A percentile compares a stretch with the other conserved stretches of the same genome.
These are phyloP conservation scores for Xylaria sp. DNA, from an alignment of 2,329 filamentous ascomycete species.

Conservation along the genomic window DNA sequence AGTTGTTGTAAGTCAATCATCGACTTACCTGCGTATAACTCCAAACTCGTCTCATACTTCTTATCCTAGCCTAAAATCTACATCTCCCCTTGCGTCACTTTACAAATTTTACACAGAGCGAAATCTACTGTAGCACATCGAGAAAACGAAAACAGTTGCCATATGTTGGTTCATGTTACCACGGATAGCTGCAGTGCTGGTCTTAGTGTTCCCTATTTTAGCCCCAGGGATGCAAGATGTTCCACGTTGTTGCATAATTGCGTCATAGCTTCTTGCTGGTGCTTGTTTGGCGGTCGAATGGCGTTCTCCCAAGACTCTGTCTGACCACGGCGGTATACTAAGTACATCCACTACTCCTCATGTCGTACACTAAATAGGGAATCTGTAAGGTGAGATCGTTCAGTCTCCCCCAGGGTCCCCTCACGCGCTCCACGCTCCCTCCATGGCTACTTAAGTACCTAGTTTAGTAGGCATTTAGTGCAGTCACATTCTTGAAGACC, in stretches of 20 bases:
- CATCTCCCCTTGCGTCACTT: neutral
- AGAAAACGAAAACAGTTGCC: neutral
- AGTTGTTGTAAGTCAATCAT: neutral
- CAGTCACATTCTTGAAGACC: constrained; percentile 14
- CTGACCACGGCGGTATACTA: neutral
- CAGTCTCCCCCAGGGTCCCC: neutral
- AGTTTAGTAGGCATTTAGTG: neutral
- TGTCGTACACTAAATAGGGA: no score
- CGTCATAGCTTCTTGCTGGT: constrained; percentile 2
- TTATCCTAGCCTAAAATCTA: neutral
- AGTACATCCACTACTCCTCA: neutral
- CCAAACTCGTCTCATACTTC: neutral
- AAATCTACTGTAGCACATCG: neutral
- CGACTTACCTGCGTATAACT: neutral
- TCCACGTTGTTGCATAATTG: constrained; percentile 28
- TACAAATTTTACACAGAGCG: neutral
- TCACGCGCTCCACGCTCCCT: neutral
- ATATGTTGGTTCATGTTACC: neutral
- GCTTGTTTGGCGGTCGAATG: constrained; percentile 13
- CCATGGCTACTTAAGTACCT: neutral
- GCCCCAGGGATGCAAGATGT: constrained; percentile 19
- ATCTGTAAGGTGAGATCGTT: constrained; percentile 4
- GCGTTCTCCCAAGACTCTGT: neutral
- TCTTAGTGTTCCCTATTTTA: constrained; percentile 20
- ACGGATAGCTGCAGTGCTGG: neutral